Evolutionary conservation across 352 stramenopile genomes (phyloP).

Genomic region (Phytophthora idaei): DNA sequence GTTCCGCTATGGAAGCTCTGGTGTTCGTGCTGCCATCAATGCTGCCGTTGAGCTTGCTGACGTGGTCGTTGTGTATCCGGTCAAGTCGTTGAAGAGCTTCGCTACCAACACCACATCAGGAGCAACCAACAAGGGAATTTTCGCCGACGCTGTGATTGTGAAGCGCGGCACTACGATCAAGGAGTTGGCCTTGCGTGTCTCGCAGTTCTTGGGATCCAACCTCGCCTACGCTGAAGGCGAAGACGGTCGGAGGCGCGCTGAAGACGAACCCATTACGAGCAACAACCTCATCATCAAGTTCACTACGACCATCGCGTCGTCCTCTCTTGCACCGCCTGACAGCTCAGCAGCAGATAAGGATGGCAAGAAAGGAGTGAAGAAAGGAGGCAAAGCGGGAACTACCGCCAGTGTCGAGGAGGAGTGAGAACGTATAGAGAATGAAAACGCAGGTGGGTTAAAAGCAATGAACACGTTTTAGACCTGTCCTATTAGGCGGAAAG

Average conservation of each 20-base stretch:
- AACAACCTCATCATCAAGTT: constrained; percentile 83
- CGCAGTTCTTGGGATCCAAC: constrained; percentile 71
- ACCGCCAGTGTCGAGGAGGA: constrained; percentile 1
- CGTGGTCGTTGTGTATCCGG: constrained; percentile 84
- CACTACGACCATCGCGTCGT: constrained; percentile 62
- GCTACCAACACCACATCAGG: constrained; percentile 57
- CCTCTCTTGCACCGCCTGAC: constrained; percentile 7
- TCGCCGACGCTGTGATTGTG: constrained; percentile 80
- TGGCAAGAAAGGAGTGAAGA: constrained; percentile 44
- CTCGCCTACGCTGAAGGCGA: constrained; percentile 86
- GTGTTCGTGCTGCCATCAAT: constrained; percentile 87
- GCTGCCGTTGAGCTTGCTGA: constrained; percentile 83
- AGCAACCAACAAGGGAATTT: constrained; percentile 63
- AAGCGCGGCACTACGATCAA: constrained; percentile 76
- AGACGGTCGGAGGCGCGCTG: constrained; percentile 69
- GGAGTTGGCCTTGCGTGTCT: constrained; percentile 73
- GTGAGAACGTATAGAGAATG: not conserved
- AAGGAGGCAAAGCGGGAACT: constrained; percentile 26
- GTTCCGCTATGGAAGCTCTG: constrained; percentile 88
- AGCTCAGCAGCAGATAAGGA: constrained; percentile 31
- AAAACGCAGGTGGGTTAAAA: constrained; percentile 15
- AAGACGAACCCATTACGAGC: constrained; percentile 71
- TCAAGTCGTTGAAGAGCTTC: constrained; percentile 90
- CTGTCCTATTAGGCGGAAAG: constrained; percentile 25
- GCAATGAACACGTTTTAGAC: constrained; percentile 33